A percentile compares a stretch with the other conserved stretches of the same genome.
Conservation (phyloP, 306 rosid species). For the Dalbergia cultrata region DNA sequence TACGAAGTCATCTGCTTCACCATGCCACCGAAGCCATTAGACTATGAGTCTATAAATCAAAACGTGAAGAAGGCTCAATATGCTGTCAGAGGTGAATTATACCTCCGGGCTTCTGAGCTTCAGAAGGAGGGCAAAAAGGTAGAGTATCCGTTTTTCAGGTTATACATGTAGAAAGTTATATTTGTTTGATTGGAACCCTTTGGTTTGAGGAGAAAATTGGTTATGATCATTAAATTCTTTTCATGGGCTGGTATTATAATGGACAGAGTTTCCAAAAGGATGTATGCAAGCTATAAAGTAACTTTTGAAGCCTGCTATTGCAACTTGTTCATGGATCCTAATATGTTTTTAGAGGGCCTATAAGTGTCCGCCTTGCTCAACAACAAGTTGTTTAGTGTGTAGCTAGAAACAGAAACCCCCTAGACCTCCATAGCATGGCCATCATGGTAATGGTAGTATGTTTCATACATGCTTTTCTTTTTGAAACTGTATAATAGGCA, state of each 20-base stretch:
- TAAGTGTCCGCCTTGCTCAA: neutral
- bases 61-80: conserved; percentile 94
- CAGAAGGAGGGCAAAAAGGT: conserved; percentile 99
- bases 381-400: conserved; percentile 5
- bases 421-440: conserved; percentile 5
- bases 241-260: conserved; percentile 3
- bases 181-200: conserved; percentile 37
- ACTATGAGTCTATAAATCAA: conserved; percentile 76
- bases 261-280: conserved; percentile 3
- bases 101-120: conserved; percentile 96
- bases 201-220: conserved; percentile 7
- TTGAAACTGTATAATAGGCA: conserved; percentile 4
- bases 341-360: neutral
- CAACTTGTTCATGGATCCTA: conserved; percentile 24
- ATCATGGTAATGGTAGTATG: conserved; percentile 27
- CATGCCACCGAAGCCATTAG: conserved; percentile 91
- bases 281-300: conserved; percentile 23
- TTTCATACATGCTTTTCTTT: conserved; percentile 8
- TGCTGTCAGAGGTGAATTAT: conserved; percentile 96
- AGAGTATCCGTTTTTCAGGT: conserved; percentile 26
- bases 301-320: conserved; percentile 12
- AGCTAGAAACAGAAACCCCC: neutral
- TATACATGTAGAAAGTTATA: neutral
- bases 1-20: conserved; percentile 53
- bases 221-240: conserved; percentile 24